Evolutionary conservation across 805 yeast species (phyloP), one percentile per base, ranked within the genome.

Genomic region (Metschnikowia peoriensis): DNA sequence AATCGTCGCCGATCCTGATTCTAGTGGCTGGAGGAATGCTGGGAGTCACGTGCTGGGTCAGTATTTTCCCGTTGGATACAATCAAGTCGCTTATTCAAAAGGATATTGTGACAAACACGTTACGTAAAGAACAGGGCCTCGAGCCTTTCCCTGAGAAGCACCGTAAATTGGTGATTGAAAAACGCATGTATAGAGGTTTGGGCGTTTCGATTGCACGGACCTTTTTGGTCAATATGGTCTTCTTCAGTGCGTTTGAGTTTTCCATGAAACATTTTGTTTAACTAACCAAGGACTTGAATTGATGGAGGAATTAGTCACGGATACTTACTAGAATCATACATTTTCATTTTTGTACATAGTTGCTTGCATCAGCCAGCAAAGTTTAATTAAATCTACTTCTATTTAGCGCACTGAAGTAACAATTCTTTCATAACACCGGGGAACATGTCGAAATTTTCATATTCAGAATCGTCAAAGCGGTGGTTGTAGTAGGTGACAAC

Each of bases 31-130:
- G 96, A n/a, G 96, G 90, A 0, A 56, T 84, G 27, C 82, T 94
- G 4, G 96, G 96, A 2, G 79, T 85, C 15, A 68, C 86, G 15
- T 78, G 90, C 47, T 89, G 96, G 96, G 68, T 83, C 2, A 66
- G 83, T 0, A 84, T 89, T 4, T 90, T 86, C 69, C 96, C 4
- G 65, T 47, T 89, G 10, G 97, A 89, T 66, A 89, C 96, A 0
- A 75, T 86, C 53, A 89, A 90, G 64, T 82, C 92, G 1, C 76
- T 85, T 52, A 78, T 82, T 42, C 97, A 89, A 63, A 80, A 86
- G 52, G 93, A 89, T 60, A 75, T 86, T 5, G 86, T 89, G 28
- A 75, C 85, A 32, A 83, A 85, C 56, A 82, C 87, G n/a, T 70
- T 87, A 38, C 65, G 88, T 50, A 72, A 64, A 41, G 71, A 72